These are phyloP conservation scores for Obba rivulosa DNA, from an alignment of 768 basidiomycete genomes.

Conservation along the genomic window DNA sequence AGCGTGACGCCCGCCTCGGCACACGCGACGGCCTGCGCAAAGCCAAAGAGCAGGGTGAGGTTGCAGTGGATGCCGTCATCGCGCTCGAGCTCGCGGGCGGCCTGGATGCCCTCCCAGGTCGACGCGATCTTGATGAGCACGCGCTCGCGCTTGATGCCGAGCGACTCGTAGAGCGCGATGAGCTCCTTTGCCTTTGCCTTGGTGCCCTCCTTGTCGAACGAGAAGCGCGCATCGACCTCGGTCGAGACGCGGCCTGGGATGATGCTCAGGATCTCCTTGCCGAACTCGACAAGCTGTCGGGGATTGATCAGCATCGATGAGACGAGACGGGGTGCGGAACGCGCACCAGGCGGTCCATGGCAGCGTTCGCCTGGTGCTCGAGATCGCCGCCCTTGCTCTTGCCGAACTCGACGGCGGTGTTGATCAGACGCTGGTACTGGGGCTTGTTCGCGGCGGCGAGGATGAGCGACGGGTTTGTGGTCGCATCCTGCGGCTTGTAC, in stretches of 20 bases:
- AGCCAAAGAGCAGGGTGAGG: conserved; percentile 97
- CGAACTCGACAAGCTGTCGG: conserved; percentile 90
- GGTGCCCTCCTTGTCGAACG: conserved; percentile 91
- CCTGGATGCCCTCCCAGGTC: conserved; percentile 99
- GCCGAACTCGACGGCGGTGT: conserved; percentile 65
- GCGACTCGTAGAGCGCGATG: conserved; percentile 90
- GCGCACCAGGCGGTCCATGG: conserved; percentile 85
- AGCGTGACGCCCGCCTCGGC: conserved; percentile 98
- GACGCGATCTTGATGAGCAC: conserved; percentile 99
- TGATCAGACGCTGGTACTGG: conserved; percentile 77
- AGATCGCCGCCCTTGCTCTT: conserved; percentile 78
- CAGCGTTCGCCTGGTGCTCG: conserved; percentile 71
- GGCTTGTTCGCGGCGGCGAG: conserved; percentile 90
- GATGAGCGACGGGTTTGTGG: conserved; percentile 95
- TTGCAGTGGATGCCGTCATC: conserved; percentile 97
- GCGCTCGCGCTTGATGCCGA: conserved; percentile 91
- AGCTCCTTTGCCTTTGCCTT: conserved; percentile 88
- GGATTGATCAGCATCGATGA: not conserved
- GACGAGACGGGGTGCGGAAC: not conserved
- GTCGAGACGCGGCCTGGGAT: conserved; percentile 99
- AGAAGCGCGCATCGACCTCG: conserved; percentile 96
- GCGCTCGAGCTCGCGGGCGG: conserved; percentile 90
- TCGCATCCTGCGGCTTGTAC: conserved; percentile 98
- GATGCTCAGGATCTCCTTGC: conserved; percentile 89
- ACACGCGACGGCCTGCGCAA: conserved; percentile 97